Percentiles rank a stretch among this genome's conserved stretches.
Evolutionary conservation across 192 early-diverging fungal genomes (phyloP).

Genomic region (Chytriomyces sp.): DNA sequence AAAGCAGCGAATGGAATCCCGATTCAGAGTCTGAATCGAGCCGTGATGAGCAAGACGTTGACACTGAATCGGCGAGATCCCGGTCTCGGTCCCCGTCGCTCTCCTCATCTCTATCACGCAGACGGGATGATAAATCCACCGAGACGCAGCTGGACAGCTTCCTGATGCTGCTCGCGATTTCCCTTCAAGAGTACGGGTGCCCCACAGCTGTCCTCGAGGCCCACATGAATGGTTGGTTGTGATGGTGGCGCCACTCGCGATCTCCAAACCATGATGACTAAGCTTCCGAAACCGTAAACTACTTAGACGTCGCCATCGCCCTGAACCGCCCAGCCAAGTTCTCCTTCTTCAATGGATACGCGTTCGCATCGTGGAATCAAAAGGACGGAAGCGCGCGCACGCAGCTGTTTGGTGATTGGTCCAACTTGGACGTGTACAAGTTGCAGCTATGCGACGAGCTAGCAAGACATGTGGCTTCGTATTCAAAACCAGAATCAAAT

Average conservation of each 20-base stretch:
- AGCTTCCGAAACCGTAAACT: too few species aligned
- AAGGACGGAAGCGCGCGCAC: slow-evolving; percentile 1
- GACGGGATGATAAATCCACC: background rate
- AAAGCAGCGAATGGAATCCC: too few species aligned
- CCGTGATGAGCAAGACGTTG: too few species aligned
- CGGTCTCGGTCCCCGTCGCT: too few species aligned
- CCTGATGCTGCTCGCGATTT: slow-evolving; percentile 27
- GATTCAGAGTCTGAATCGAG: too few species aligned
- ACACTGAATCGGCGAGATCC: too few species aligned
- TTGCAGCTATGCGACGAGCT: slow-evolving; percentile 37
- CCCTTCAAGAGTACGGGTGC: slow-evolving; percentile 40
- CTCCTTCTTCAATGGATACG: slow-evolving; percentile 12
- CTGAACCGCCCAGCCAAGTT: background rate
- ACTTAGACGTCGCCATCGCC: background rate
- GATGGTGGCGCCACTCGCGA: too few species aligned
- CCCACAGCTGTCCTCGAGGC: slow-evolving; percentile 34
- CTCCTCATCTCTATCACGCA: too few species aligned
- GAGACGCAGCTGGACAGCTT: slow-evolving; percentile 27
- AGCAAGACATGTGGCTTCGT: slow-evolving; percentile 40
- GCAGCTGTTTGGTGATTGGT: slow-evolving; percentile 21
- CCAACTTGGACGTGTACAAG: slow-evolving; percentile 33
- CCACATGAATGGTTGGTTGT: slow-evolving; percentile 31
- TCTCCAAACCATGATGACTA: too few species aligned
- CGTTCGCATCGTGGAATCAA: background rate
- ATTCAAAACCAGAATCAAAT: slow-evolving; percentile 1